These are phyloP conservation scores for Obba rivulosa DNA, from an alignment of 768 basidiomycete genomes.

Conservation along the genomic window DNA sequence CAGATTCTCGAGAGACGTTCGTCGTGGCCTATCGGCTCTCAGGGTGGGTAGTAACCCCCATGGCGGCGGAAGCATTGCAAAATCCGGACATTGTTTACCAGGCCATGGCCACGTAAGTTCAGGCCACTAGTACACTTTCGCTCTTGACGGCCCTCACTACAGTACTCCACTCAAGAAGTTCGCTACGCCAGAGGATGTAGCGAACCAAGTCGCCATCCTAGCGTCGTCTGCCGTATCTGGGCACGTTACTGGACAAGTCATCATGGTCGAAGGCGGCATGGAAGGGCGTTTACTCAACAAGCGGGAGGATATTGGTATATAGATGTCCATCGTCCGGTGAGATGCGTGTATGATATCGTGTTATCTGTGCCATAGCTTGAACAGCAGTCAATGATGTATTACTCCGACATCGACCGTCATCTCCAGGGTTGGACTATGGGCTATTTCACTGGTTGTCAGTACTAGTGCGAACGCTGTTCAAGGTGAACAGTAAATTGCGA, in stretches of 20 bases:
- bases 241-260: constrained; percentile 63
- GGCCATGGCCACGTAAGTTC: constrained; percentile 61
- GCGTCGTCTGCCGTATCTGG: constrained; percentile 60
- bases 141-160: not conserved
- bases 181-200: constrained; percentile 56
- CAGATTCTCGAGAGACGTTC: too few relatives aligned
- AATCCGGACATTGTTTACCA: constrained; percentile 49
- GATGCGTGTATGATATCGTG: not conserved
- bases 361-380: not conserved
- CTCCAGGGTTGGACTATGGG: too few relatives aligned
- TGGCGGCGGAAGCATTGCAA: constrained; percentile 52
- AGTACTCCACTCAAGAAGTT: constrained; percentile 71
- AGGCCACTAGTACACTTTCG: too few relatives aligned
- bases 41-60: constrained; percentile 50
- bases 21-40: too few relatives aligned
- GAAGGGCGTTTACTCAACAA: constrained; percentile 57
- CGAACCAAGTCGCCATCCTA: constrained; percentile 56
- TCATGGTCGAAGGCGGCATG: constrained; percentile 77
- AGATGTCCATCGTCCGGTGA: not conserved
- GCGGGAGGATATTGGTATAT: constrained; percentile 27
- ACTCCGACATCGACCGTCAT: too few relatives aligned
- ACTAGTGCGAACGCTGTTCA: too few relatives aligned
- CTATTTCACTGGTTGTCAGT: too few relatives aligned
- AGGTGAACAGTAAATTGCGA: too few relatives aligned
- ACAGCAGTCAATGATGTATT: not conserved